A percentile compares a stretch with the other conserved stretches of the same genome.
phyloP scores from a whole-genome alignment of 805 yeast species.

The Phaffomyces opuntiae region DNA sequence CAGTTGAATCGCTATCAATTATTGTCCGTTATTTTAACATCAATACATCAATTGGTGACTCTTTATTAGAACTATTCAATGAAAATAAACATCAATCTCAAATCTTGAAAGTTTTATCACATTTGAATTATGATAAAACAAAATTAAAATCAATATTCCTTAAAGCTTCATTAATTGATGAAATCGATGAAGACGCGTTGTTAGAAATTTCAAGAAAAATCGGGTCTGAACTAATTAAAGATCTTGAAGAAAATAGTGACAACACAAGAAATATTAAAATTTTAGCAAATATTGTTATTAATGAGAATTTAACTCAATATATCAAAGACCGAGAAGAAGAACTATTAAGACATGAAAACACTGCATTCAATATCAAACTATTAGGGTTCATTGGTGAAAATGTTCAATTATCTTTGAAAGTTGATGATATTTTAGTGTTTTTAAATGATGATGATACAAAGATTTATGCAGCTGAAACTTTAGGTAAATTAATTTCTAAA shows the following conservation, averaged over 20 bases:
- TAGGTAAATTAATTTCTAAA: constrained; percentile 42
- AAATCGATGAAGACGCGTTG: constrained; percentile 22
- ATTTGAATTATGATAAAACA: constrained; percentile 13
- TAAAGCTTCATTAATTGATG: constrained; percentile 18
- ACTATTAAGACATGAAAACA: constrained; percentile 11
- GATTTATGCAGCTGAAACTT: constrained; percentile 43
- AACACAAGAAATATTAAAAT: constrained; percentile 19
- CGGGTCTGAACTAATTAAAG: constrained; percentile 22
- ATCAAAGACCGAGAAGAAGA: constrained; percentile 15
- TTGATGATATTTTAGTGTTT: constrained; percentile 30
- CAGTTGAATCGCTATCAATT: constrained; percentile 18
- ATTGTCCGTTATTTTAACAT: constrained; percentile 15
- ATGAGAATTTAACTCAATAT: constrained; percentile 20
- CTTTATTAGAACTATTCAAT: constrained; percentile 13
- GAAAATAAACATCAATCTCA: constrained; percentile 15
- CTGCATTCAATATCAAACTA: constrained; percentile 34
- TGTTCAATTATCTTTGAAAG: constrained; percentile 25
- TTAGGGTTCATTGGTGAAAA: constrained; percentile 44
- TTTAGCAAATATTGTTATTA: constrained; percentile 18
- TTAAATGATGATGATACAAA: constrained; percentile 32
- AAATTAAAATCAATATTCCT: constrained; percentile 15
- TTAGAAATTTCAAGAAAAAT: constrained; percentile 19
- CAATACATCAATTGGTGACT: constrained; percentile 17
- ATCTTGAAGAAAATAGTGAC: constrained; percentile 14
- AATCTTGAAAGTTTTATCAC: constrained; percentile 18